Conservation (phyloP, 345 rosid genomes). For the Brassica carinata region DNA sequence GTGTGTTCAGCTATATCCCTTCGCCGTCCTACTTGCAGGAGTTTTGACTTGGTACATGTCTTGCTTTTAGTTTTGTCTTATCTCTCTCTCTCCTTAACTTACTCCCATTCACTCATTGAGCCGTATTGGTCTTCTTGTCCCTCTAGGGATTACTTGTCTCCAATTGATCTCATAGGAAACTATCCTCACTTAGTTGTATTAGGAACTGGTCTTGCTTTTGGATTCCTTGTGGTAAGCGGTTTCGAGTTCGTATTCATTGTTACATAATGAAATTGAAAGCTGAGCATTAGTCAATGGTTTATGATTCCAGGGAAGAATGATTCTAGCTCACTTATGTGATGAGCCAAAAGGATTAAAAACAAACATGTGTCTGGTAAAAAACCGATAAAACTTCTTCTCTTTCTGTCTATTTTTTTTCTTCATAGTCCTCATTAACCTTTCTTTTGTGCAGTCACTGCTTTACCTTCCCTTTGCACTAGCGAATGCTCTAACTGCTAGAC, state of each 20-base stretch:
- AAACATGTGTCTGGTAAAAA: conserved; percentile 94
- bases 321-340: conserved; percentile 96
- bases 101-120: neutral
- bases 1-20: conserved; percentile 76
- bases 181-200: conserved; percentile 87
- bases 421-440: neutral
- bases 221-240: conserved; percentile 92
- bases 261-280: neutral
- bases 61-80: no score
- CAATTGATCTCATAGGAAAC: conserved; percentile 67
- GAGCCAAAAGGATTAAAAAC: conserved; percentile 99
- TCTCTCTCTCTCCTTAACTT: neutral
- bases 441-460: conserved; percentile 65
- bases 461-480: conserved; percentile 96
- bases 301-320: conserved; percentile 86
- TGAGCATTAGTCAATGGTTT: conserved; percentile 12
- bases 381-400: neutral
- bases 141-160: conserved; percentile 55
- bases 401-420: neutral
- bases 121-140: neutral
- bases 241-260: neutral
- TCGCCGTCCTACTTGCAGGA: conserved; percentile 71
- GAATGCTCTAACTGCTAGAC: conserved; percentile 83
- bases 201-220: conserved; percentile 99
- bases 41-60: conserved; percentile 71